These are phyloP conservation scores for Tricholoma furcatifolium DNA, from an alignment of 768 basidiomycete genomes.

Conservation along the genomic window DNA sequence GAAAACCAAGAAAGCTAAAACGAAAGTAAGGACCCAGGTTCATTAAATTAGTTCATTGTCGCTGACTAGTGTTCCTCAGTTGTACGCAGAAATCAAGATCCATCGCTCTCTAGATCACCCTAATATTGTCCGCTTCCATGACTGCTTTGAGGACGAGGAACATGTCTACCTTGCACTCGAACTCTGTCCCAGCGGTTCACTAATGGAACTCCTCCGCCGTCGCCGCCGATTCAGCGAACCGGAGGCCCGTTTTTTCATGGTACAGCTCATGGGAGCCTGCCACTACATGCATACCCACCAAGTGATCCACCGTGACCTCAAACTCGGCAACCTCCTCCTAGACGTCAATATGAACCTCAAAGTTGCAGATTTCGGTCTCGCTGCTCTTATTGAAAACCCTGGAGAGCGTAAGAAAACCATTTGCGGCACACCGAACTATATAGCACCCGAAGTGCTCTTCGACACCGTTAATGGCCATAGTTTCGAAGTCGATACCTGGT, in stretches of 20 bases:
- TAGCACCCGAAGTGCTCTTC: slow-evolving; percentile 96
- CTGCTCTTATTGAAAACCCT: slow-evolving; percentile 93
- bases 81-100: slow-evolving; percentile 99
- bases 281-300: slow-evolving; percentile 97
- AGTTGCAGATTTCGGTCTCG: slow-evolving; percentile 96
- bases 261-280: slow-evolving; percentile 94
- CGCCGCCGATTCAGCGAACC: slow-evolving; percentile 88
- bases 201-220: slow-evolving; percentile 88
- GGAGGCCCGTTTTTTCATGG: slow-evolving; percentile 88
- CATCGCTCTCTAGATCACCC: slow-evolving; percentile 89
- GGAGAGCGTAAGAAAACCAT: slow-evolving; percentile 99
- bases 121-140: slow-evolving; percentile 88
- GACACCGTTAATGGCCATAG: slow-evolving; percentile 95
- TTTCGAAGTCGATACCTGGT: slow-evolving; percentile 99
- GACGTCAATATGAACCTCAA: slow-evolving; percentile 93
- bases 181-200: slow-evolving; percentile 84
- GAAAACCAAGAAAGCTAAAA: slow-evolving; percentile 95
- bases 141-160: slow-evolving; percentile 93
- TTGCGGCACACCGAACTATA: slow-evolving; percentile 98
- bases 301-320: slow-evolving; percentile 97
- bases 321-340: slow-evolving; percentile 93
- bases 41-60: no score
- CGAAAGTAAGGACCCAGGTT: slow-evolving; percentile 59
- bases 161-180: slow-evolving; percentile 99
- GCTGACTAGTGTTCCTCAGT: slow-evolving; percentile 39